Evolutionary conservation across 805 yeast genomes (phyloP).

Genomic region (Sporopachydermia quercuum): DNA sequence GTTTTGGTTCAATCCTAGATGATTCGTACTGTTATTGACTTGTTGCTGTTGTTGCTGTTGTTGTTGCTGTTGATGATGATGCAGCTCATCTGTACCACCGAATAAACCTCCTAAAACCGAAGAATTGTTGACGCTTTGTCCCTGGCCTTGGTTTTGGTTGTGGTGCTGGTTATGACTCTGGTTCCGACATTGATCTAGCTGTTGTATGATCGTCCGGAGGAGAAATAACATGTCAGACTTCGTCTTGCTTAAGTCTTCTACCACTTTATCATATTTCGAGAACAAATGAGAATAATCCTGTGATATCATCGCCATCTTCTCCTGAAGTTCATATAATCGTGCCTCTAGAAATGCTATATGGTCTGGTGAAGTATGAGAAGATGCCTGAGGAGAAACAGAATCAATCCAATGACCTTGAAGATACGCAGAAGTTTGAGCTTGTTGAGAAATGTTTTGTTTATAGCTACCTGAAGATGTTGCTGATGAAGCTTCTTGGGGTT

Average conservation of each 20-base stretch:
- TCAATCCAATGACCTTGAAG: not conserved
- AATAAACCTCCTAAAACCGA: not conserved
- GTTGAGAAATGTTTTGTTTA: no score
- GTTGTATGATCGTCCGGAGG: not conserved
- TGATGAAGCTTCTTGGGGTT: not conserved
- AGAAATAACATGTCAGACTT: not conserved
- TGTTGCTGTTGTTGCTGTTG: no score
- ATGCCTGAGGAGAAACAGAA: not conserved
- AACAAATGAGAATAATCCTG: not conserved
- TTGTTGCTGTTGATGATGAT: no score
- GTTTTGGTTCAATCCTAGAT: not conserved
- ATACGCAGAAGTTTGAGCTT: no score
- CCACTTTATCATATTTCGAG: not conserved
- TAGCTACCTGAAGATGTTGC: not conserved
- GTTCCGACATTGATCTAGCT: no score
- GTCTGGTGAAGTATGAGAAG: not conserved
- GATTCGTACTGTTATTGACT: not conserved
- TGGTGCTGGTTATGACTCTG: no score
- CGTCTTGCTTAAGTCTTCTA: conserved; percentile 1
- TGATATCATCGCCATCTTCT: not conserved
- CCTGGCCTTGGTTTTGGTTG: not conserved
- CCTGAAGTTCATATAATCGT: not conserved
- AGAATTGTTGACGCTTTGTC: not conserved
- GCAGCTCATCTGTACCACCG: no score
- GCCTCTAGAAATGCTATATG: not conserved